Evolutionary conservation across 2,329 filamentous ascomycete genomes (phyloP), one percentile per base, ranked within the genome.

Genomic region (Nemania sp.): DNA sequence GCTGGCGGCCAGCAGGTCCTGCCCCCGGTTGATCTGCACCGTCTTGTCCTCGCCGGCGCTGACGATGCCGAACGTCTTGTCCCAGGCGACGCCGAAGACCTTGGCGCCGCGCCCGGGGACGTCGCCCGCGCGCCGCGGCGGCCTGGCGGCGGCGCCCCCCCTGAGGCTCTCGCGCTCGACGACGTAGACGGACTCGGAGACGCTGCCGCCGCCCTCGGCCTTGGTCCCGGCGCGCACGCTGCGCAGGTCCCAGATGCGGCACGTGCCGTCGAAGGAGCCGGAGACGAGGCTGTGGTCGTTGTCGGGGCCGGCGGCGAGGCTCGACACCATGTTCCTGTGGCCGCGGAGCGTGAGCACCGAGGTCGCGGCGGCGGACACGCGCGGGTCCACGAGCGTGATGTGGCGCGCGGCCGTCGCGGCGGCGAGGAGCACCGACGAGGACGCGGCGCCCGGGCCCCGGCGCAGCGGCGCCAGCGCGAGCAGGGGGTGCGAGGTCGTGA

Each of bases 11-110:
- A 84, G 71, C 45, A 85, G 67, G 59, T 80, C 83, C 64, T 84
- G 81, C 17, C 87, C 88, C 67, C 84, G 83, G 76, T 99, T 97
- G 62, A 99, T 87, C 80, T 99, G 95, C 70, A 99, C 88, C 79
- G 86, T 88, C 80, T 95, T 97, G 73, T 99, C 95, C 82, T 98
- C 93, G 15, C 94, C 92, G 45, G 82, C 92, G 71, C 91, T 96
- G 46, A 97, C 90, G 73, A 99, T 94, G 1, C 95, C 96, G 72
- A 96, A 87, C 6, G 87, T 85, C 73, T 83, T 81, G 75, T 97
- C 91, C 95, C 95, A 99, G 60, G 82, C 84, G 5, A 98, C 90
- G 35, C 87, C 85, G 75, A 98, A 91, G 50, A 99, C 92, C 83
- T 98, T 98, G 64, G 89, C 86, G 21, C 92, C 92, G 61, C 95